phyloP scores from a whole-genome alignment of 164 flowering plant genomes.

The Nymphaea colorata region DNA sequence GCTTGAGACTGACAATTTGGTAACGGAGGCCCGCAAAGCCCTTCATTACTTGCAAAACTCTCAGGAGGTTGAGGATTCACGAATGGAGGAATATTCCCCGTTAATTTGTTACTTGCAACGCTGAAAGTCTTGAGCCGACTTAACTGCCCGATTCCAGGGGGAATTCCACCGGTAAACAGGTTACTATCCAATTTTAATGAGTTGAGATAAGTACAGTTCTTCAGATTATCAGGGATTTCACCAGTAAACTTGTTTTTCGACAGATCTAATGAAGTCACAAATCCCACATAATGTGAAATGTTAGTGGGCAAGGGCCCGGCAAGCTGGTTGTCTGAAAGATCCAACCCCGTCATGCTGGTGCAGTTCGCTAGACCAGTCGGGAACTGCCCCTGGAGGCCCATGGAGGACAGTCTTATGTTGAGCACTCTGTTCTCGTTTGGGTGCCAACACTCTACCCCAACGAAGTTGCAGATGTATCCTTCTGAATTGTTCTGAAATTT shows the following conservation, averaged over 20 bases:
- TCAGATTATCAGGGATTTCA: constrained; percentile 32
- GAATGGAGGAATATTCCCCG: constrained; percentile 47
- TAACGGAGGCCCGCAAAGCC: constrained; percentile 52
- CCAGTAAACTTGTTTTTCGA: constrained; percentile 60
- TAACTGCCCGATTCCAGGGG: constrained; percentile 31
- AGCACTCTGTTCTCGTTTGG: constrained; percentile 57
- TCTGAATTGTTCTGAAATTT: constrained; percentile 33
- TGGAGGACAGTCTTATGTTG: constrained; percentile 34
- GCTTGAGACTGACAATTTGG: constrained; percentile 19
- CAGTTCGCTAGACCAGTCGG: constrained; percentile 51
- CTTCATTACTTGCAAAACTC: constrained; percentile 38
- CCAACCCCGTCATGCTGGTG: constrained; percentile 54
- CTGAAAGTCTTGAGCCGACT: constrained; percentile 36
- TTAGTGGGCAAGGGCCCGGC: constrained; percentile 45
- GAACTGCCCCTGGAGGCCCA: constrained; percentile 60
- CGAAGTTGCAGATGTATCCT: constrained; percentile 60
- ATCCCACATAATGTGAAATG: constrained; percentile 20
- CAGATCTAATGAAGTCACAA: constrained; percentile 47
- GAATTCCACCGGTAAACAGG: constrained; percentile 48
- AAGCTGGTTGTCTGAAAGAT: constrained; percentile 52
- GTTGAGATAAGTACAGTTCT: constrained; percentile 48
- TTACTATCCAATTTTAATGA: constrained; percentile 48
- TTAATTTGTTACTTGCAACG: constrained; percentile 43
- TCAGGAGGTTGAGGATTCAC: constrained; percentile 4
- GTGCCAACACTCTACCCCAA: constrained; percentile 79